Percentiles rank a stretch among this genome's conserved stretches.
Conservation (phyloP, 2,329 filamentous ascomycete species). For the Thyridium curvatum region DNA sequence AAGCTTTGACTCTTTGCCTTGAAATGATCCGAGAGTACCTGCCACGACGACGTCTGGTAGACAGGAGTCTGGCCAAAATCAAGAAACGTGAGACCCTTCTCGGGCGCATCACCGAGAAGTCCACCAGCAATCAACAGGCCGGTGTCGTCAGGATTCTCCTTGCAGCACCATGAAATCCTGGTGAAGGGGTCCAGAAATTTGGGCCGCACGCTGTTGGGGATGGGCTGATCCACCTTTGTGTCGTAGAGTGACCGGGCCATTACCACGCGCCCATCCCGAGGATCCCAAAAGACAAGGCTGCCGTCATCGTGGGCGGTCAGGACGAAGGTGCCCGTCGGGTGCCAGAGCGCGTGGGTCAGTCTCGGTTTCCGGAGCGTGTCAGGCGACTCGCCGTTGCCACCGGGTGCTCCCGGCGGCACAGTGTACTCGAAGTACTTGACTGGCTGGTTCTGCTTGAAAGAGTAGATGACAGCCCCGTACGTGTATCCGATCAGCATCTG, state of each 20-base stretch:
- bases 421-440: slow-evolving; percentile 78
- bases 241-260: slow-evolving; percentile 77
- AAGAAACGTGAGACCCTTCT: slow-evolving; percentile 79
- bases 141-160: slow-evolving; percentile 89
- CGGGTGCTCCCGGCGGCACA: slow-evolving; percentile 73
- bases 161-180: slow-evolving; percentile 87
- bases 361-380: slow-evolving; percentile 62
- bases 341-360: slow-evolving; percentile 83
- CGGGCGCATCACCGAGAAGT: slow-evolving; percentile 55
- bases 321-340: slow-evolving; percentile 88
- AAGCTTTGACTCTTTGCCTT: slow-evolving; percentile 66
- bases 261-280: slow-evolving; percentile 78
- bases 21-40: slow-evolving; percentile 72
- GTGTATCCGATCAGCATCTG: slow-evolving; percentile 87
- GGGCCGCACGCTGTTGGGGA: slow-evolving; percentile 29
- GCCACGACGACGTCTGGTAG: slow-evolving; percentile 89
- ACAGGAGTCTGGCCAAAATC: slow-evolving; percentile 85
- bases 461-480: slow-evolving; percentile 83
- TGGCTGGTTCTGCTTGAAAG: slow-evolving; percentile 84
- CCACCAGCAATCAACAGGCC: slow-evolving; percentile 83
- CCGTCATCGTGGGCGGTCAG: slow-evolving; percentile 85
- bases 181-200: slow-evolving; percentile 67
- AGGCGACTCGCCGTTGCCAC: slow-evolving; percentile 62
- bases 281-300: slow-evolving; percentile 90
- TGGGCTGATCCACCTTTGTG: slow-evolving; percentile 65